phyloP scores from a whole-genome alignment of 2,329 filamentous ascomycete species.

The Beauveria brongniartii region DNA sequence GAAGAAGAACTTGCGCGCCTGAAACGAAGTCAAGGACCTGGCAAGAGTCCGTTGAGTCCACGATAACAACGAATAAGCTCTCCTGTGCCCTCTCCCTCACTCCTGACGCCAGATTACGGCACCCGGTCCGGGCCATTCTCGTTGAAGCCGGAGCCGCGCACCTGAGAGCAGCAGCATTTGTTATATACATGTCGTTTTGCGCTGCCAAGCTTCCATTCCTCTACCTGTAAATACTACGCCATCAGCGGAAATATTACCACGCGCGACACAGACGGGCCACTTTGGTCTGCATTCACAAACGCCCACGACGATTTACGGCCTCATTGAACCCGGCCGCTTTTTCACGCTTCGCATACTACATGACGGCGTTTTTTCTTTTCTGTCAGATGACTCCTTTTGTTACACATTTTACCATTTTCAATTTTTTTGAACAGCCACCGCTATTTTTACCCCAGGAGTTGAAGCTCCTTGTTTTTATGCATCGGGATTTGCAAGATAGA shows the following conservation, averaged over 20 bases:
- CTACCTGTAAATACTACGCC: neutral
- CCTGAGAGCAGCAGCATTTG: neutral
- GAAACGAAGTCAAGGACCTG: slow-evolving; percentile 33
- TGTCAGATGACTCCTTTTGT: neutral
- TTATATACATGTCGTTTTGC: neutral
- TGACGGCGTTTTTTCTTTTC: neutral
- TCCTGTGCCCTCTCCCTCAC: slow-evolving; percentile 6
- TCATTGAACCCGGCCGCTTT: neutral
- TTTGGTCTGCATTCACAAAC: neutral
- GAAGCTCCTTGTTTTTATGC: neutral
- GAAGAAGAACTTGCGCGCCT: slow-evolving; percentile 43
- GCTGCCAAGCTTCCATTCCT: neutral
- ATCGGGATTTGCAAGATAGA: slow-evolving; percentile 4
- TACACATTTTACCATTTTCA: neutral
- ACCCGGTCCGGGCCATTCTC: neutral
- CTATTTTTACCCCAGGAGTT: neutral
- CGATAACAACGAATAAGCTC: slow-evolving; percentile 16
- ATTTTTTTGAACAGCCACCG: neutral
- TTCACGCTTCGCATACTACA: neutral
- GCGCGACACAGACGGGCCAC: neutral
- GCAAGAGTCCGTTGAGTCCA: slow-evolving; percentile 36
- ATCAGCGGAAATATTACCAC: neutral
- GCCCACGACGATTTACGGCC: neutral
- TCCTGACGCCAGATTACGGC: slow-evolving; percentile 6
- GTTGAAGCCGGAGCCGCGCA: neutral